Evolutionary conservation across 2,329 filamentous ascomycete species (phyloP).

Genomic region (Sclerotinia borealis): DNA sequence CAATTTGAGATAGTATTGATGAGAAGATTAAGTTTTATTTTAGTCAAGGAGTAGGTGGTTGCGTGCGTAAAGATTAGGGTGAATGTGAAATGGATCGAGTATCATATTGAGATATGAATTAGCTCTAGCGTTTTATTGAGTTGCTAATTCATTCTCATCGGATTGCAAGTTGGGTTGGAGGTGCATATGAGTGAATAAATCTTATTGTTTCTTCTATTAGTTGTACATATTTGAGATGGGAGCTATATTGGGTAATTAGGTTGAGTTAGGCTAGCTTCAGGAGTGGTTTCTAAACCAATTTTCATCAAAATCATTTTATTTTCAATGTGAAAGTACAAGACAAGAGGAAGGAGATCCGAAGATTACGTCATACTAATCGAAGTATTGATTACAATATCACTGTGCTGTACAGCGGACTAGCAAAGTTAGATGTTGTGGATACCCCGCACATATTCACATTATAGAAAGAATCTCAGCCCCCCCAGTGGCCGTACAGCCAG

Average conservation of each 20-base stretch:
- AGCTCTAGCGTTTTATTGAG: not conserved
- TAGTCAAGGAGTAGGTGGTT: not conserved
- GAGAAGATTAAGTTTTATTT: too few species aligned
- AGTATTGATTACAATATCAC: not conserved
- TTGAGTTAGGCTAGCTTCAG: too few species aligned
- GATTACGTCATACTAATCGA: too few species aligned
- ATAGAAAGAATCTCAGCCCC: not conserved
- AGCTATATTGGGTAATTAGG: too few species aligned
- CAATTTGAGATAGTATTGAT: too few species aligned
- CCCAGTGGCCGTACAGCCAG: not conserved
- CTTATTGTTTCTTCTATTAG: too few species aligned
- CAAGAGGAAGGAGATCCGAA: not conserved
- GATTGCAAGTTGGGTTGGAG: not conserved
- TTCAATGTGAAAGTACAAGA: too few species aligned
- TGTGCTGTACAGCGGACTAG: too few species aligned
- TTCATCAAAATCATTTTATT: too few species aligned
- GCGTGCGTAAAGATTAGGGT: not conserved
- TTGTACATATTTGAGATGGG: not conserved
- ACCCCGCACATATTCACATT: not conserved
- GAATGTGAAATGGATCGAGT: not conserved
- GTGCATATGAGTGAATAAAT: too few species aligned
- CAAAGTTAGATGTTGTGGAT: not conserved
- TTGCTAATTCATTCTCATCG: not conserved
- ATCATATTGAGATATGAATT: too few species aligned
- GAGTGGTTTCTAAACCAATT: too few species aligned